Percentiles rank a stretch among this genome's conserved stretches.
Conservation (phyloP, 495 filamentous ascomycete genomes). For the Penicillium turbatum region DNA sequence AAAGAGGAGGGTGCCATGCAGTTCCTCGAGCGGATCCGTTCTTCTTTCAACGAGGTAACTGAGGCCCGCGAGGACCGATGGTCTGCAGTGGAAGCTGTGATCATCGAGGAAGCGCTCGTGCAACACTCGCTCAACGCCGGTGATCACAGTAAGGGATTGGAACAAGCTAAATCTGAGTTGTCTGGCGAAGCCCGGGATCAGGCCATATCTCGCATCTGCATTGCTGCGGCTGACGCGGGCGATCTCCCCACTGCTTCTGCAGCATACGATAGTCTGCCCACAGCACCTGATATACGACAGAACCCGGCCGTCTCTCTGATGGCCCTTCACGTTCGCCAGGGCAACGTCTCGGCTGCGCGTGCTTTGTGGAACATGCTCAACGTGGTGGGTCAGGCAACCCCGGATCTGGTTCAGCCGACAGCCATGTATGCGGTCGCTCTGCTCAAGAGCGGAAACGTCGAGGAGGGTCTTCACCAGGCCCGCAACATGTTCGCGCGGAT, state of each 20-base stretch:
- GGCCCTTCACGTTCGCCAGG: constrained; percentile 76
- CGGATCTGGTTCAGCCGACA: constrained; percentile 76
- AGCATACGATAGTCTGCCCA: constrained; percentile 56
- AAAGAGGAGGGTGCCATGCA: constrained; percentile 71
- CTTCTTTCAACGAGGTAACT: constrained; percentile 54
- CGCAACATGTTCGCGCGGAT: constrained; percentile 81
- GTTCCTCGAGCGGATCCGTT: constrained; percentile 75
- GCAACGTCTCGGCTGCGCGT: constrained; percentile 69
- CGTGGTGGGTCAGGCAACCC: constrained; percentile 52
- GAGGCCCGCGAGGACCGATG: constrained; percentile 47
- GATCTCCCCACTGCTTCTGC: constrained; percentile 63
- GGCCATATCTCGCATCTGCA: constrained; percentile 55
- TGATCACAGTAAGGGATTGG: constrained; percentile 61
- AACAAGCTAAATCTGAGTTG: constrained; percentile 54
- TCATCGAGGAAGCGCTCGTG: constrained; percentile 70
- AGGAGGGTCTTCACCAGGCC: constrained; percentile 68
- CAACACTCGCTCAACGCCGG: constrained; percentile 61
- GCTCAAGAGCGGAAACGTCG: constrained; percentile 72
- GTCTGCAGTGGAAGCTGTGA: constrained; percentile 59
- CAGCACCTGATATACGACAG: constrained; percentile 47
- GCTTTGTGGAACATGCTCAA: constrained; percentile 71
- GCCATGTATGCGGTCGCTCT: constrained; percentile 81
- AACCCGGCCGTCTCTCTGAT: constrained; percentile 75
- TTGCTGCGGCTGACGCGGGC: constrained; percentile 75
- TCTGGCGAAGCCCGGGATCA: constrained; percentile 44